These are phyloP conservation scores for Allium fistulosum DNA, from an alignment of 106 monocot species.

Conservation along the genomic window DNA sequence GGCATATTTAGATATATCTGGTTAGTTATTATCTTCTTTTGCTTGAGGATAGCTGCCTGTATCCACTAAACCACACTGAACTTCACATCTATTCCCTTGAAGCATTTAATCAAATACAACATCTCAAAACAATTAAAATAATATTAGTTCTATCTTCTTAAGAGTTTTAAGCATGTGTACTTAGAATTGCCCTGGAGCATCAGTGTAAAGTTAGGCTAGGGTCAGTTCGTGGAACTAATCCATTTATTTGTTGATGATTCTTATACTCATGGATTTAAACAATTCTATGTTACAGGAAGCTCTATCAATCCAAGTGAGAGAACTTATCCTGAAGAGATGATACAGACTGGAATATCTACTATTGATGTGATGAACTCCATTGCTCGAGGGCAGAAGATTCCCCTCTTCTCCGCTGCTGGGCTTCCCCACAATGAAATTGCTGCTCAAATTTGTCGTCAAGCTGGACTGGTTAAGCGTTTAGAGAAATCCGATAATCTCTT, in stretches of 20 bases:
- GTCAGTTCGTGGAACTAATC: background rate
- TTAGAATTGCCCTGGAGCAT: background rate
- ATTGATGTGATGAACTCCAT: slow-evolving; percentile 99
- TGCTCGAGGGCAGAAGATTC: slow-evolving; percentile 96
- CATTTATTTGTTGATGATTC: background rate
- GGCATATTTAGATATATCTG: slow-evolving; percentile 94
- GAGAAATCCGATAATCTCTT: slow-evolving; percentile 62
- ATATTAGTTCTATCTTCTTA: no score
- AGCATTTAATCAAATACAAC: no score
- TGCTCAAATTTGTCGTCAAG: slow-evolving; percentile 99
- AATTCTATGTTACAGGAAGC: slow-evolving; percentile 54
- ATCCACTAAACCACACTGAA: no score
- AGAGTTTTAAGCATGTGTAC: background rate
- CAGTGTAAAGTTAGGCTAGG: background rate
- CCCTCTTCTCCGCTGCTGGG: slow-evolving; percentile 93
- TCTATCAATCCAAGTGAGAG: slow-evolving; percentile 98
- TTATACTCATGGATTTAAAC: background rate
- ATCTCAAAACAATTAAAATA: no score
- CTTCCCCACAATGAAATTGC: slow-evolving; percentile 98
- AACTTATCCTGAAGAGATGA: slow-evolving; percentile 99
- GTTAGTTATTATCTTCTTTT: slow-evolving; percentile 19
- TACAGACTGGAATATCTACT: slow-evolving; percentile 95
- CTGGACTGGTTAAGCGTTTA: slow-evolving; percentile 93
- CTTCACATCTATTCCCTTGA: no score
- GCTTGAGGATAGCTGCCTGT: no score